These are phyloP conservation scores for Suhomyces xylopsoci DNA, from an alignment of 805 yeast species.

Conservation along the genomic window DNA sequence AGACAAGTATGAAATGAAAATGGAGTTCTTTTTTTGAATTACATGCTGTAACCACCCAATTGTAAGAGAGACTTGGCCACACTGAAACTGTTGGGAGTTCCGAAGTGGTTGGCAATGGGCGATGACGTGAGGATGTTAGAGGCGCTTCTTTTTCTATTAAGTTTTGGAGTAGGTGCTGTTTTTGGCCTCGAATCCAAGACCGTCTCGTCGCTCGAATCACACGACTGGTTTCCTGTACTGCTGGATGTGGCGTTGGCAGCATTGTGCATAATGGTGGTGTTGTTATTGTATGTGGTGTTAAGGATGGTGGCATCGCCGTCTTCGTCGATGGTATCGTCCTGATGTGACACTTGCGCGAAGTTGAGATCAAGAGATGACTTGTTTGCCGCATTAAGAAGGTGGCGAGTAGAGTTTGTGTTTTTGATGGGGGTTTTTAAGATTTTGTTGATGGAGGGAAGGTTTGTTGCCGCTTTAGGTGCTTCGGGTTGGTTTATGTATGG, in stretches of 20 bases:
- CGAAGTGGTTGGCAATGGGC: conserved; percentile 31
- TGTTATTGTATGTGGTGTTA: conserved; percentile 11
- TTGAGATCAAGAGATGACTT: conserved; percentile 12
- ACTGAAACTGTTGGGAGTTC: conserved; percentile 45
- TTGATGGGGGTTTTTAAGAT: conserved; percentile 45
- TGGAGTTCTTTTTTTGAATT: background rate
- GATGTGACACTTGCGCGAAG: conserved; percentile 7
- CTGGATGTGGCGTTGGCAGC: background rate
- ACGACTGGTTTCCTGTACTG: background rate
- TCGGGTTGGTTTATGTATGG: background rate
- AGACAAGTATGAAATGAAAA: background rate
- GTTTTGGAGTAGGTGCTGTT: conserved; percentile 1
- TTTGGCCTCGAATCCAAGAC: background rate
- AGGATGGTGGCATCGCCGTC: conserved; percentile 19
- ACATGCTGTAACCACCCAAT: conserved; percentile 31
- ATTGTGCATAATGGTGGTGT: background rate
- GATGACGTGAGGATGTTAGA: conserved; percentile 27
- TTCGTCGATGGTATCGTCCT: conserved; percentile 23
- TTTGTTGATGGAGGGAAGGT: conserved; percentile 41
- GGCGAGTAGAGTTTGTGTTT: conserved; percentile 24
- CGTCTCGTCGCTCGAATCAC: background rate
- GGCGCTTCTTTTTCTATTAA: background rate
- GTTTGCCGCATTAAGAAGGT: conserved; percentile 7
- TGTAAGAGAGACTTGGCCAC: conserved; percentile 46
- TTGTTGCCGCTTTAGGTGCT: conserved; percentile 6